phyloP scores from a whole-genome alignment of 2,329 filamentous ascomycete species.

The Arthroderma sp. region DNA sequence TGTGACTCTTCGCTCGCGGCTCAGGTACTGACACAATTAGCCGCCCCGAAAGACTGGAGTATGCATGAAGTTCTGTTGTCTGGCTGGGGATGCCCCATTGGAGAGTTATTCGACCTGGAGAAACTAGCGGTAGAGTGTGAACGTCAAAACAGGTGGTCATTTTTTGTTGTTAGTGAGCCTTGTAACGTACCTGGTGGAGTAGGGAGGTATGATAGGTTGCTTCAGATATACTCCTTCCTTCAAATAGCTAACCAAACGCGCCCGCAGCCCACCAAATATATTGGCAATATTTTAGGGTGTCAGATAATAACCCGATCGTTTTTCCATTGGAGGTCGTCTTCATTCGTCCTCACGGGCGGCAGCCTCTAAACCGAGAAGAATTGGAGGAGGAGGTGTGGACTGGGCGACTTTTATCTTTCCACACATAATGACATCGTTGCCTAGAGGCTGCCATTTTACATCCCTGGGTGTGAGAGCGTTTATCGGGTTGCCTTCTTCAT shows the following conservation, averaged over 20 bases:
- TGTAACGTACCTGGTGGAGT: slow-evolving; percentile 40
- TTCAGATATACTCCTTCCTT: background rate
- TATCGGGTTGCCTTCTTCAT: slow-evolving; percentile 40
- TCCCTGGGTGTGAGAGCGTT: slow-evolving; percentile 54
- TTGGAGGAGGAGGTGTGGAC: slow-evolving; percentile 8
- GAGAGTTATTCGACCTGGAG: slow-evolving; percentile 39
- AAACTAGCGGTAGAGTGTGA: slow-evolving; percentile 29
- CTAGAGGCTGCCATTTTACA: slow-evolving; percentile 64
- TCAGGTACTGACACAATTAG: background rate
- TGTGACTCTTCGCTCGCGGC: background rate
- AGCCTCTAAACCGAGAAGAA: slow-evolving; percentile 14
- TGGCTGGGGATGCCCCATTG: slow-evolving; percentile 41
- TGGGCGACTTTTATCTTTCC: slow-evolving; percentile 41
- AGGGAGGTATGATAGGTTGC: slow-evolving; percentile 8
- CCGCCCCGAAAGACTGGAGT: slow-evolving; percentile 9
- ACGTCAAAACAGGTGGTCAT: slow-evolving; percentile 34
- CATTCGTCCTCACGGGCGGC: slow-evolving; percentile 11
- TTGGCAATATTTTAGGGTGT: slow-evolving; percentile 13
- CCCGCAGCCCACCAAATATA: slow-evolving; percentile 13
- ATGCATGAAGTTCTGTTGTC: slow-evolving; percentile 38
- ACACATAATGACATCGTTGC: slow-evolving; percentile 72
- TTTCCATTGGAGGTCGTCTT: too few species aligned
- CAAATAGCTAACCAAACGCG: background rate
- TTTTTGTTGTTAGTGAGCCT: slow-evolving; percentile 41
- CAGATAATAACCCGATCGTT: background rate